Evolutionary conservation across 495 filamentous ascomycete species (phyloP), one percentile per base, ranked within the genome.

Genomic region (Pyrenula aspistea): DNA sequence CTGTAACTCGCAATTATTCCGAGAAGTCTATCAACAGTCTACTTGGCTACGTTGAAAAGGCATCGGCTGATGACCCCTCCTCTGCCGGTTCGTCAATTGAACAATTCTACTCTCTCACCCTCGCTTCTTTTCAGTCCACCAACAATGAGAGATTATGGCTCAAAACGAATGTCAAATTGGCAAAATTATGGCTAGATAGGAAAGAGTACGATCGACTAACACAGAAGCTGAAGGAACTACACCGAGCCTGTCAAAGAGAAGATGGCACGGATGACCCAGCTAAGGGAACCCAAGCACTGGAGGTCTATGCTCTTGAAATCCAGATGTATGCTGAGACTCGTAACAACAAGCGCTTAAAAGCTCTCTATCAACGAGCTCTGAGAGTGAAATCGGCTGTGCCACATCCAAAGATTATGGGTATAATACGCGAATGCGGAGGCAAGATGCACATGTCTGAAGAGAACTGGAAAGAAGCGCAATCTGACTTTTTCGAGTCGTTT

Each of bases 361-460:
- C 84, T 1, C 77, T 98, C 2, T 98, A 96, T 68, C 84, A 95
- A 63, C 83, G 86, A 53, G 91, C 93, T 2, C 79, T 97, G 12
- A 85, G 85, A 53, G 92, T 98, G 21, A 83, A 88, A 54, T 97
- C 93, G 50, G 93, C 94, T 0, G 94, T 98, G 8, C 91, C 93
- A 11, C 93, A 98, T 70, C 93, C 93, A 54, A 95, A 95, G 73
- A 95, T 98, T 64, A 96, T 97, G 89, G 93, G 93, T 25, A 89
- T 97, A 66, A 97, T 98, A 65, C 87, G 94, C 53, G 93, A 98
- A 71, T 97, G 93, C 68, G 94, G 93, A 61, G 93, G 93, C 58
- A 98, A 98, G 75, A 98, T 98, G 93, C 91, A 98, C 71, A 96
- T 98, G 94, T 95, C 89, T 65, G 93, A 98, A 75, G 93, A 97